A percentile compares a stretch with the other conserved stretches of the same genome.
phyloP scores from a whole-genome alignment of 2,329 filamentous ascomycete species.

The Taxawa tesnikishii region DNA sequence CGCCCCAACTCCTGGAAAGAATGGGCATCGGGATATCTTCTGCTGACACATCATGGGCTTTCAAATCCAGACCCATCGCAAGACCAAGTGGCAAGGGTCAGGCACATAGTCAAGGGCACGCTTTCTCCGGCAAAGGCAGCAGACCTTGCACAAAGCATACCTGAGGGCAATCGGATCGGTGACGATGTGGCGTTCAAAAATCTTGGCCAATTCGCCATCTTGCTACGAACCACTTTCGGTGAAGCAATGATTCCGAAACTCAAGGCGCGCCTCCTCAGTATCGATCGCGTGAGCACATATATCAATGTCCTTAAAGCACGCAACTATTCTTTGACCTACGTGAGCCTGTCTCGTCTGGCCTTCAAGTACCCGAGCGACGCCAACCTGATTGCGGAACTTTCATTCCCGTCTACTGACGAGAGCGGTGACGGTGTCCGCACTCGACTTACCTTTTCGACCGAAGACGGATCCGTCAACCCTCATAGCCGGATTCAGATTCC shows the following conservation, averaged over 20 bases:
- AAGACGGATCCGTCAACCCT: conserved; percentile 13
- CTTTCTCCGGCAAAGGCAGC: conserved; percentile 20
- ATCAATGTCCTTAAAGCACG: conserved; percentile 51
- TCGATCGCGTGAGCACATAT: conserved; percentile 60
- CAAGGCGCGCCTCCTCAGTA: conserved; percentile 47
- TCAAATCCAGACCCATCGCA: conserved; percentile 1
- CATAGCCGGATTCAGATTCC: conserved; percentile 14
- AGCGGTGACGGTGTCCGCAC: conserved; percentile 36
- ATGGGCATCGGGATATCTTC: conserved; percentile 13
- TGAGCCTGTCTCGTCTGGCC: conserved; percentile 49
- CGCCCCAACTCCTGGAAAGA: conserved; percentile 8
- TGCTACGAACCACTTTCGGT: conserved; percentile 47
- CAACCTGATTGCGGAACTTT: conserved; percentile 10
- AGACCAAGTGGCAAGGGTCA: conserved; percentile 11
- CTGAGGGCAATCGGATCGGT: conserved; percentile 32
- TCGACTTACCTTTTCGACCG: conserved; percentile 45
- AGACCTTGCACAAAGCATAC: conserved; percentile 24
- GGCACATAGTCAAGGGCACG: conserved; percentile 27
- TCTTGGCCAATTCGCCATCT: conserved; percentile 51
- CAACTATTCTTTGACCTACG: conserved; percentile 44
- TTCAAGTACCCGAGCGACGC: conserved; percentile 50
- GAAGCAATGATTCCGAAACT: conserved; percentile 47
- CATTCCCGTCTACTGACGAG: conserved; percentile 6
- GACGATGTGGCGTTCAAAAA: conserved; percentile 50
- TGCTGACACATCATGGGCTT: conserved; percentile 13